These are phyloP conservation scores for Medicago truncatula DNA, from an alignment of 306 rosid species.

Conservation along the genomic window MtrunA17r5.0-ANR NC_053049.1:29761501-29762000, in stretches of 20 bases:
- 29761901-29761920: conserved; percentile 53
- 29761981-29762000: conserved; percentile 70
- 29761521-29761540: conserved; percentile 59
- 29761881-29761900: conserved; percentile 70
- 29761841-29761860: conserved; percentile 35
- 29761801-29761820: conserved; percentile 14
- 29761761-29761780: background rate
- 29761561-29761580: conserved; percentile 60
- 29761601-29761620: conserved; percentile 57
- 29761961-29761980: conserved; percentile 63
- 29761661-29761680: conserved; percentile 56
- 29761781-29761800: conserved; percentile 15
- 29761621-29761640: conserved; percentile 66
- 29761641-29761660: conserved; percentile 57
- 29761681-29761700: conserved; percentile 61
- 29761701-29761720: conserved; percentile 54
- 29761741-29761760: conserved; percentile 58
- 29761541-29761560: conserved; percentile 67
- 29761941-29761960: conserved; percentile 55
- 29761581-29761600: conserved; percentile 47
- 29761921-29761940: conserved; percentile 44
- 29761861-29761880: conserved; percentile 69
- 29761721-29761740: conserved; percentile 68
- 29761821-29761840: conserved; percentile 36
- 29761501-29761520: conserved; percentile 52